phyloP scores from a whole-genome alignment of 164 flowering plant species.

The Sedum album region DNA sequence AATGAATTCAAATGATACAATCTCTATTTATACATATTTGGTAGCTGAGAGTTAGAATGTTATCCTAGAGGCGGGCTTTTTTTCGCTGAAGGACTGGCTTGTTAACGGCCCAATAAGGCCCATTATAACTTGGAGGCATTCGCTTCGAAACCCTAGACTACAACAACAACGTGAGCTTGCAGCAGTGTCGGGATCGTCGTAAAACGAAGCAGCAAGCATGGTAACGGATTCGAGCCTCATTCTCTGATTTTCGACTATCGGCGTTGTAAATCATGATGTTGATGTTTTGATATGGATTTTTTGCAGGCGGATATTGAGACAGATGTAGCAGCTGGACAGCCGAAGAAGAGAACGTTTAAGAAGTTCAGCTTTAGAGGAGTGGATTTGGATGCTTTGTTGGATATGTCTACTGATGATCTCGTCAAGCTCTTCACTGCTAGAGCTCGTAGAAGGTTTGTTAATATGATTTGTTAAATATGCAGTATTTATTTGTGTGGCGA shows the following conservation, averaged over 20 bases:
- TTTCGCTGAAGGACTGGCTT: no score
- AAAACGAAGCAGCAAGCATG: constrained; percentile 15
- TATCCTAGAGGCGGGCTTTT: no score
- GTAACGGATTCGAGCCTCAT: constrained; percentile 5
- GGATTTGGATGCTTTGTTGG: constrained; percentile 58
- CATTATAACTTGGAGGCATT: not conserved
- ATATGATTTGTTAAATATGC: not conserved
- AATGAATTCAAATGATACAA: no score
- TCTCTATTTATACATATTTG: no score
- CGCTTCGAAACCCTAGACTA: not conserved
- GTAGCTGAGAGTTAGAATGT: no score
- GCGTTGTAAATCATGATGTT: not conserved
- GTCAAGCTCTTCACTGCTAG: constrained; percentile 53
- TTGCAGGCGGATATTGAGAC: constrained; percentile 40
- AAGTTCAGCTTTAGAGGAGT: constrained; percentile 61
- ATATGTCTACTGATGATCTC: constrained; percentile 54
- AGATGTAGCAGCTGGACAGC: constrained; percentile 31
- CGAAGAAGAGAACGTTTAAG: constrained; percentile 78
- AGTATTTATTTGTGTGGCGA: no score
- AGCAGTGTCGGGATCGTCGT: not conserved
- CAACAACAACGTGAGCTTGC: not conserved
- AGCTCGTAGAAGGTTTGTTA: constrained; percentile 35
- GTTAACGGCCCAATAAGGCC: not conserved
- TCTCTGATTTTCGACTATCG: not conserved
- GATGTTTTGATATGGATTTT: not conserved